Evolutionary conservation across 352 stramenopile genomes (phyloP).

Genomic region (Pythium monospermum): DNA sequence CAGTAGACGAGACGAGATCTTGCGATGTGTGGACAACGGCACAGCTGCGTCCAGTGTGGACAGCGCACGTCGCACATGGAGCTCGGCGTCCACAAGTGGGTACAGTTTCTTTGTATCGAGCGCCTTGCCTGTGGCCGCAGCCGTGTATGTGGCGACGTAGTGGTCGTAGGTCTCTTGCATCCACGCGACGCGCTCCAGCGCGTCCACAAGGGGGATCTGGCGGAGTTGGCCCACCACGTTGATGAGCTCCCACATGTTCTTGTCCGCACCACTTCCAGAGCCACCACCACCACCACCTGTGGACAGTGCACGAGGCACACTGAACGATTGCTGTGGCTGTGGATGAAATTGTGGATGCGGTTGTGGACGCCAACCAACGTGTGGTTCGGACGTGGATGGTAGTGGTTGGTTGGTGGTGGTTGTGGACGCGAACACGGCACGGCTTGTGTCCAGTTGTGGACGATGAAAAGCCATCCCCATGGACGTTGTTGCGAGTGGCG

Average conservation of each 20-base stretch:
- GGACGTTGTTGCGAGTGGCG: neutral
- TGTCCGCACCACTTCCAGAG: constrained; percentile 1
- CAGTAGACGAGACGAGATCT: constrained; percentile 4
- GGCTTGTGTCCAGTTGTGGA: no score
- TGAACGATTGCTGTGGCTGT: neutral
- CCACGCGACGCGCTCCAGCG: constrained; percentile 1
- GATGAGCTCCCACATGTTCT: constrained; percentile 6
- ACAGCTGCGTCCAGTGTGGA: neutral
- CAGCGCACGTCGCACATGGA: constrained; percentile 1
- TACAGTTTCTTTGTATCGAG: neutral
- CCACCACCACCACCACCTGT: neutral
- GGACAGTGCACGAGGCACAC: neutral
- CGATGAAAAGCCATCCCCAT: neutral
- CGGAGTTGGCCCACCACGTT: constrained; percentile 2
- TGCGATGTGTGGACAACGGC: neutral
- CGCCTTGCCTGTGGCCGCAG: neutral
- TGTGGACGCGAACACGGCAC: no score
- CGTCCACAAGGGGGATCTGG: constrained; percentile 6
- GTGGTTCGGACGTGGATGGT: no score
- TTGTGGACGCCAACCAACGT: no score
- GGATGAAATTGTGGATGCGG: neutral
- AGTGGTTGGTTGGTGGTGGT: no score
- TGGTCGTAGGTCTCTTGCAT: constrained; percentile 9
- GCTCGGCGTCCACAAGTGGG: neutral
- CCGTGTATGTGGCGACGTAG: neutral